Percentiles rank a stretch among this genome's conserved stretches.
Evolutionary conservation across 2,329 filamentous ascomycete genomes (phyloP).

Genomic region (Blumeriella jaapii): DNA sequence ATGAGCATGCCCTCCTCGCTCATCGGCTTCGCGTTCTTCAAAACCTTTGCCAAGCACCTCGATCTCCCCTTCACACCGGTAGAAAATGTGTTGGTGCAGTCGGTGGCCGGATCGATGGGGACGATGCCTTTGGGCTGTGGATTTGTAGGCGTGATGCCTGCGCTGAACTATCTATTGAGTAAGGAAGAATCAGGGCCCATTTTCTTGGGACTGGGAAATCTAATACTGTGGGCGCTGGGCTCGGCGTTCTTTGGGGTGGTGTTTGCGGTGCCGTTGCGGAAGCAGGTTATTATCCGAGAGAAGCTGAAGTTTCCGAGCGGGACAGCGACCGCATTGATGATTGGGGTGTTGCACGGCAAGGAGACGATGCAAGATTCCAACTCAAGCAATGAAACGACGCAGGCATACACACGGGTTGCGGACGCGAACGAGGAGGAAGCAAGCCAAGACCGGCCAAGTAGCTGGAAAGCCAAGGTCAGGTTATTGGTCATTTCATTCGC

Average conservation of each 20-base stretch:
- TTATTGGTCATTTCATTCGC: slow-evolving; percentile 43
- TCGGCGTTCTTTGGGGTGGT: slow-evolving; percentile 95
- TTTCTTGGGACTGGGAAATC: slow-evolving; percentile 57
- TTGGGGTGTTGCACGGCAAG: slow-evolving; percentile 73
- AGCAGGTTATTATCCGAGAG: slow-evolving; percentile 86
- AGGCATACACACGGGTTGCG: slow-evolving; percentile 6
- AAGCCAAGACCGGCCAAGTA: slow-evolving; percentile 17
- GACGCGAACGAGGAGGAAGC: slow-evolving; percentile 19
- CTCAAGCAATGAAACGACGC: slow-evolving; percentile 3
- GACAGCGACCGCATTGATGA: slow-evolving; percentile 89
- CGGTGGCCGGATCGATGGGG: slow-evolving; percentile 86
- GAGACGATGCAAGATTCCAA: slow-evolving; percentile 23
- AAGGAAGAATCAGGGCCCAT: slow-evolving; percentile 70
- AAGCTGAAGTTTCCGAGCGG: slow-evolving; percentile 90
- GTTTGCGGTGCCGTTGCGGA: slow-evolving; percentile 83
- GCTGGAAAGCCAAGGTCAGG: slow-evolving; percentile 27
- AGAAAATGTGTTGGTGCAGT: slow-evolving; percentile 94
- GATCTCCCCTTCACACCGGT: slow-evolving; percentile 80
- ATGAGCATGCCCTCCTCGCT: slow-evolving; percentile 97
- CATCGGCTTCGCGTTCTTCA: slow-evolving; percentile 92
- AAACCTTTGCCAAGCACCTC: slow-evolving; percentile 59
- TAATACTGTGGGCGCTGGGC: slow-evolving; percentile 83
- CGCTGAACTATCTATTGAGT: slow-evolving; percentile 74
- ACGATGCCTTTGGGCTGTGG: slow-evolving; percentile 95
- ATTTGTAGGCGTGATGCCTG: slow-evolving; percentile 89